Percentiles rank a stretch among this genome's conserved stretches.
Evolutionary conservation across 192 early-diverging fungal species (phyloP).

Genomic region (Chytriomyces sp.): DNA sequence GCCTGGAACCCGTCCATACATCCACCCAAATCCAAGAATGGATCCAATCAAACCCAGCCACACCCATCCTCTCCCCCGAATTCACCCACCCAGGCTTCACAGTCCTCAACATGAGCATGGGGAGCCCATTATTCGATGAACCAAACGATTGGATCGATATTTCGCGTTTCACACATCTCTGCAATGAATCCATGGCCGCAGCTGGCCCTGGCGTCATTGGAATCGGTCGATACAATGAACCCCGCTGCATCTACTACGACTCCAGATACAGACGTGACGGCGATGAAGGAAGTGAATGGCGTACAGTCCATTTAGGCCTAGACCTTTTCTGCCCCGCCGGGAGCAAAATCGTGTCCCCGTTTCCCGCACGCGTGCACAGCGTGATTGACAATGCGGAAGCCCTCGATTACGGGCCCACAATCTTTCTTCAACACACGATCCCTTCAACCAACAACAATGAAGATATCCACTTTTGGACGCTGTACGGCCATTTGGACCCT

Average conservation of each 20-base stretch:
- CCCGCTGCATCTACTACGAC: background rate
- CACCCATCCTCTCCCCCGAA: background rate
- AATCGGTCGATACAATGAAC: slow-evolving; percentile 3
- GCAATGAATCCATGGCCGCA: background rate
- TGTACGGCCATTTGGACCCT: background rate
- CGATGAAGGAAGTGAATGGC: background rate
- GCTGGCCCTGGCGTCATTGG: background rate
- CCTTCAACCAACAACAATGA: background rate
- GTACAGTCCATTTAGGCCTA: background rate
- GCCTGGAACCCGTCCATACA: background rate
- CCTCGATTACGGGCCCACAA: background rate
- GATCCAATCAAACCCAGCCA: background rate
- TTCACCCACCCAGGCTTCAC: background rate
- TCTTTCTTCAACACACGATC: background rate
- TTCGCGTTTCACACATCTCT: background rate
- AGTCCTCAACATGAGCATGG: background rate
- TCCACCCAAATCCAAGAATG: background rate
- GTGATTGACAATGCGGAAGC: background rate
- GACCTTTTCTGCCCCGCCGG: background rate
- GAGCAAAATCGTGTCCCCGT: background rate
- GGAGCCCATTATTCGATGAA: background rate
- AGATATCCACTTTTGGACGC: background rate
- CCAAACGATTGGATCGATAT: slow-evolving; percentile 1
- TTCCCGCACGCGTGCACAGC: background rate
- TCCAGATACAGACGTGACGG: background rate